Base-by-base conservation (phyloP, 805 yeast species). In the Barnettozyma wickerhamii region DNA sequence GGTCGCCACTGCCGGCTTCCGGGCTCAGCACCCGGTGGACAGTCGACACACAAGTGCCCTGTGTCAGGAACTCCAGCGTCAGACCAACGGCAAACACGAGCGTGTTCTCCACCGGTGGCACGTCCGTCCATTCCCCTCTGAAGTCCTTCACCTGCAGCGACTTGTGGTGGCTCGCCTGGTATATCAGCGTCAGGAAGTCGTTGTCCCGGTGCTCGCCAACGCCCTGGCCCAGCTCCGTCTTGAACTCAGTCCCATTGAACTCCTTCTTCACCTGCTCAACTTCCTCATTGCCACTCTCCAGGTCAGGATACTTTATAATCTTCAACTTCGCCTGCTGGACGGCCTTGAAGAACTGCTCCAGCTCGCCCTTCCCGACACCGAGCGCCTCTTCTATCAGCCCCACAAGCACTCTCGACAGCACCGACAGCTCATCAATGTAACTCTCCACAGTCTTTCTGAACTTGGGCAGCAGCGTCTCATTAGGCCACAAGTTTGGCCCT, bases 191-290 rank as follows among this genome's bases (percentile, higher is more conserved):
- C 21, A 80, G 52, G 51, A 80, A 65, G 40, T 78, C 84, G 4
- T 80, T 74, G 51, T 82, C 89, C 42, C 84, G 69, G 52, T 81
- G 88, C 4, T 84, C 59, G 7, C 57, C 53, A 17, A 55, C 62
- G 14, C 56, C 55, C 49, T 71, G 76, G 43, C 52, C 62, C 17
- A 67, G 62, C 42, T 58, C 60, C 0, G 75, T 69, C 5, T 64
- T 42, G 32, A 69, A 57, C 39, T 60, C 69, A 0, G 72, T 65
- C 36, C 64, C 69, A 23, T 69, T 49, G 47, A 68, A 73, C 7
- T 73, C 74, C 0, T 72, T 66, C 20, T 59, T 55, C 1, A 73
- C 74, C 44, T 64, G 64, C 13, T 37, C 14, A 4, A 50, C 52
- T 13, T 52, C 42, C 6, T 43, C 47, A 9, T 30, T 7, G 4